Evolutionary conservation across 2,329 filamentous ascomycete species (phyloP), one percentile per base, ranked within the genome.

Genomic region (Epichloe coenophiala): DNA sequence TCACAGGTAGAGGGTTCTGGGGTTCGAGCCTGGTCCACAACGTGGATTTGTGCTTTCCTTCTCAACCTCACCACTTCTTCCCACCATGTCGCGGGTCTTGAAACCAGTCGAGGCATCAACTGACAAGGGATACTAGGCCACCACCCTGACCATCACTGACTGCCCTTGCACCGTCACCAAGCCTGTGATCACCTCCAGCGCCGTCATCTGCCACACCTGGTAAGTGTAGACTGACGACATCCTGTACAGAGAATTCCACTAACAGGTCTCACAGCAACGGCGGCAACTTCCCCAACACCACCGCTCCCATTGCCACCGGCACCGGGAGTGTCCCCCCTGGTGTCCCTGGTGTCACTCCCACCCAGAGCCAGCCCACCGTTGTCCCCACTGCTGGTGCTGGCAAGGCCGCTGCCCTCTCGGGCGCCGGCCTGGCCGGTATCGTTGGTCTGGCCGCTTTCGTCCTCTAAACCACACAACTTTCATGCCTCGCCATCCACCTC

Each of bases 361-460:
- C 55, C 64, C 55, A 59, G 62, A 57, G 53, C 60, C 55, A 61
- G 48, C 58, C 68, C 57, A 58, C 62, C 56, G 49, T 66, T 49
- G 65, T 74, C 58, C 68, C 73, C 59, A 75, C 77, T 51, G 75
- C 73, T 56, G 75, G 72, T 68, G 78, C 77, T 56, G 74, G 69
- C 71, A 78, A 76, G 71, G 67, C 67, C 57, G 72, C 73, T 57
- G 74, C 69, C 61, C 65, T 80, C 59, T 79, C 77, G 41, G 78
- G 76, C 56, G 79, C 74, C 54, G 76, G 71, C 58, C 74, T 83
- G 59, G 78, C 76, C 59, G 78, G 74, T 71, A 64, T 81, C 58
- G 69, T 81, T 64, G 80, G 74, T 62, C 64, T 81, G 54, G 77
- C 75, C 62, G 78, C 76, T 64, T 70, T 76, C 65, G 63, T 74